Evolutionary conservation across 208 protist species (phyloP), one percentile per base, ranked within the genome.

Genomic region (Endotrypanum monterogeii): DNA sequence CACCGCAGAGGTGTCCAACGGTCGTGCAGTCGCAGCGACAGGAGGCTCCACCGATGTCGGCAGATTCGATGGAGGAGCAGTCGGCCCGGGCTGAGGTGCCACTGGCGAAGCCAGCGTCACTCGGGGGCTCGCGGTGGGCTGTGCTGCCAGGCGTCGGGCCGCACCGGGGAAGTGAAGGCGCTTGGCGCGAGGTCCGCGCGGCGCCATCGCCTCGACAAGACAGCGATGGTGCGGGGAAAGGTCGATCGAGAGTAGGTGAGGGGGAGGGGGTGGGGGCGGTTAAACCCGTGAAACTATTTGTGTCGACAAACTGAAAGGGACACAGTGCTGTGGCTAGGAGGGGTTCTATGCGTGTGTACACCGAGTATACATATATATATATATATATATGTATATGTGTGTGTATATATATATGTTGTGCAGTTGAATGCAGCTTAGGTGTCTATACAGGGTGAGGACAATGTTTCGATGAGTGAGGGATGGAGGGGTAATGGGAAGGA

Each of bases 91-190:
- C 54, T 39, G 65, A 11, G 73, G n/a, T 11, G 48, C 52, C 9
- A 50, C 30, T 6, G 72, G 63, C 50, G 61, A 3, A 25, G 67
- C 37, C 6, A 66, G 39, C 1, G 67, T 4, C 23, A 37, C 68
- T 5, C 20, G 58, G 57, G 57, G 23, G 3, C 32, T 20, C 46
- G 41, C 41, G 6, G 67, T n/a, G 37, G 68, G 18, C 20, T 50
- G 68, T 8, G 57, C 35, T 12, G 52, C 50, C 66, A 55, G 66
- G 54, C 75, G 61, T 30, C 68, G 67, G 39, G 67, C 68, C 5
- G 52, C 75, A 74, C 68, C 75, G 39, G 68, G 67, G 25, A 79
- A 41, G 75, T 71, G 61, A 30, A 74, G 7, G 41, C 68, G 67
- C 61, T 74, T 73, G 37, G 57, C 66, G 39, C 68, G 67, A 46